phyloP scores from a whole-genome alignment of 176 grass and related monocot genomes.

The Triticum urartu region DNA sequence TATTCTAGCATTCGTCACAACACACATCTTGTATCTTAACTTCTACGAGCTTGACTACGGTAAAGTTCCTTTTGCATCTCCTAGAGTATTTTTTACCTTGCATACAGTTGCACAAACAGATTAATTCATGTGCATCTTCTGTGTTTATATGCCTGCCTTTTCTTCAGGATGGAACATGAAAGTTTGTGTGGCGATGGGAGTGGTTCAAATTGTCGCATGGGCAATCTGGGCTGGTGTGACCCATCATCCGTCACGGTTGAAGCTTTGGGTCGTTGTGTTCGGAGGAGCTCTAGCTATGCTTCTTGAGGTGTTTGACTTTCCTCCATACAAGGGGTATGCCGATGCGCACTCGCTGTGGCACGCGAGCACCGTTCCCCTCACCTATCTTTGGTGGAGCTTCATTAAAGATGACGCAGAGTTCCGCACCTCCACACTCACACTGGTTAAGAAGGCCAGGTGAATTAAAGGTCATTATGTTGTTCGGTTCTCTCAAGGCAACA shows the following conservation, averaged over 20 bases:
- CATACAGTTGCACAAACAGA: background rate
- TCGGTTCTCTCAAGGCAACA: constrained; percentile 34
- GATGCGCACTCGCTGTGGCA: constrained; percentile 70
- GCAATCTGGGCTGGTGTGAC: constrained; percentile 71
- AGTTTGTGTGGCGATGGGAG: constrained; percentile 84
- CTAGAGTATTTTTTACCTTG: background rate
- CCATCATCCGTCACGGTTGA: constrained; percentile 66
- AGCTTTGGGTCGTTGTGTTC: constrained; percentile 63
- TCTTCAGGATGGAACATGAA: constrained; percentile 95
- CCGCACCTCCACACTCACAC: constrained; percentile 37
- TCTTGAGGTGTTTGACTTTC: constrained; percentile 77
- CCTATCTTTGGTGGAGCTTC: constrained; percentile 52
- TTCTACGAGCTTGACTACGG: constrained; percentile 91
- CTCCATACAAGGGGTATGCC: constrained; percentile 75
- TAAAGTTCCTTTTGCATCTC: constrained; percentile 37
- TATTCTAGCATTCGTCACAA: constrained; percentile 94
- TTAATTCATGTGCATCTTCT: background rate
- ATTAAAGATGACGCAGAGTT: constrained; percentile 45
- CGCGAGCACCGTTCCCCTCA: constrained; percentile 42
- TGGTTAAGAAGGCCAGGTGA: constrained; percentile 44
- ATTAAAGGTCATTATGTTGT: constrained; percentile 15
- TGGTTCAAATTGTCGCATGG: constrained; percentile 76
- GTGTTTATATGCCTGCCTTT: constrained; percentile 12
- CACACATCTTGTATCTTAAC: constrained; percentile 94
- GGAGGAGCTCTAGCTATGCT: constrained; percentile 74